A percentile compares a stretch with the other conserved stretches of the same genome.
Conservation (phyloP, 345 rosid species). For the Pugionium dolabratum region DNA sequence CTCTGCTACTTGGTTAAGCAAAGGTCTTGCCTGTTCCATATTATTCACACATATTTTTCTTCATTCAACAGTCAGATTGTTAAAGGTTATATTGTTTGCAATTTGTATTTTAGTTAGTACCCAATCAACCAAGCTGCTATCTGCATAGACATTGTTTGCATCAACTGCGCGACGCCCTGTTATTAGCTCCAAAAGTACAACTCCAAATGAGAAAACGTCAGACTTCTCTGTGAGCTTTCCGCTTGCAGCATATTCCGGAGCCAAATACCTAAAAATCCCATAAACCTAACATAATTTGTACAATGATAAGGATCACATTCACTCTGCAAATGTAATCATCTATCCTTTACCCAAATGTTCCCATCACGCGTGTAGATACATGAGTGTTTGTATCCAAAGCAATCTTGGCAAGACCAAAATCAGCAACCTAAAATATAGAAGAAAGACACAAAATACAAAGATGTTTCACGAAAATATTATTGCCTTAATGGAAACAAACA, state of each 20-base stretch:
- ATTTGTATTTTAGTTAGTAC: conserved; percentile 33
- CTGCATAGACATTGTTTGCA: conserved; percentile 46
- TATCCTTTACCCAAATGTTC: conserved; percentile 48
- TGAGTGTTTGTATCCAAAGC: conserved; percentile 23
- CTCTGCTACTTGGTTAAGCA: conserved; percentile 53
- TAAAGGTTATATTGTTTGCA: background rate
- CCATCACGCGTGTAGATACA: conserved; percentile 85
- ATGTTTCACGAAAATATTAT: background rate
- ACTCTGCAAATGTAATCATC: too few species aligned
- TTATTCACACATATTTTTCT: conserved; percentile 9
- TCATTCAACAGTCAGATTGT: background rate
- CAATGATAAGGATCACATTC: too few species aligned
- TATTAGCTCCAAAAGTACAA: too few species aligned
- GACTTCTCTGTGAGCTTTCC: too few species aligned
- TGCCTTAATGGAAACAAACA: conserved; percentile 42
- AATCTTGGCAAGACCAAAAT: conserved; percentile 79
- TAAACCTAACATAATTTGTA: background rate
- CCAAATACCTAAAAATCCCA: conserved; percentile 48
- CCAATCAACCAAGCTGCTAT: conserved; percentile 75
- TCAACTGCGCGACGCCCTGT: conserved; percentile 69
- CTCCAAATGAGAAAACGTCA: too few species aligned
- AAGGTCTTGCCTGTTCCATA: conserved; percentile 57
- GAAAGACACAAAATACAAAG: background rate
- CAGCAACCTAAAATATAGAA: conserved; percentile 38
- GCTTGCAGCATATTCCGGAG: too few species aligned